Evolutionary conservation across 768 basidiomycete species (phyloP).

Genomic region (Suillus weaverae): DNA sequence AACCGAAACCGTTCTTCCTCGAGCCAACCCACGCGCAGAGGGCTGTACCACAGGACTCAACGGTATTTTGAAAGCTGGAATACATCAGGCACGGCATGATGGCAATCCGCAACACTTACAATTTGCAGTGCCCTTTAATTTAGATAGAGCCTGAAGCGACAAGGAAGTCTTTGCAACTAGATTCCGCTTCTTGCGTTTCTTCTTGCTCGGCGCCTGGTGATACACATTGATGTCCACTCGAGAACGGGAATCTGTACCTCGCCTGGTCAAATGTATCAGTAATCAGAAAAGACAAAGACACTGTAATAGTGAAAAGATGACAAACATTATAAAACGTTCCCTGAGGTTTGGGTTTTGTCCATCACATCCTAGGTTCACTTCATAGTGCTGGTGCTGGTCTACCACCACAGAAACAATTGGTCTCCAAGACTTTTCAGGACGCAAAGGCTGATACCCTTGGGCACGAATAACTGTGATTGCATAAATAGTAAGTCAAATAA

Average conservation of each 20-base stretch:
- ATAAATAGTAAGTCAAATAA: background rate
- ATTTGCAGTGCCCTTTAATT: slow-evolving; percentile 45
- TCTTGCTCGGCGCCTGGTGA: slow-evolving; percentile 59
- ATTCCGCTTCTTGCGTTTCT: slow-evolving; percentile 55
- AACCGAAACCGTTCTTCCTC: slow-evolving; percentile 11
- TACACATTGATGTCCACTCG: slow-evolving; percentile 56
- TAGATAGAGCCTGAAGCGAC: slow-evolving; percentile 53
- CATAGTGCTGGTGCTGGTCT: slow-evolving; percentile 51
- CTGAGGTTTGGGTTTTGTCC: slow-evolving; percentile 72
- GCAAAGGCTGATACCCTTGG: slow-evolving; percentile 41
- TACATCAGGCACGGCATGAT: slow-evolving; percentile 11
- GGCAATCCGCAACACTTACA: slow-evolving; percentile 35
- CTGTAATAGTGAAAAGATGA: slow-evolving; percentile 4
- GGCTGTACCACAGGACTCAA: slow-evolving; percentile 34
- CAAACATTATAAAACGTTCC: slow-evolving; percentile 53
- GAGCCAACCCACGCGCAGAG: slow-evolving; percentile 11
- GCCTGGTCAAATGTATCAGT: slow-evolving; percentile 33
- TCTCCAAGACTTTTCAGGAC: slow-evolving; percentile 65
- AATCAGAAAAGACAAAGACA: background rate
- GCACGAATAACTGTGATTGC: slow-evolving; percentile 37
- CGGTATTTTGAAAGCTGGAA: slow-evolving; percentile 44
- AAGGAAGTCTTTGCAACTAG: slow-evolving; percentile 54
- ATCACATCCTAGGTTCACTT: slow-evolving; percentile 61
- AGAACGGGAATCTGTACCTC: slow-evolving; percentile 29
- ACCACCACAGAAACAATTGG: slow-evolving; percentile 62